Base-by-base conservation (phyloP, 371 early-diverging fungal genomes). In the Paraphysoderma sedebokerense region DNA sequence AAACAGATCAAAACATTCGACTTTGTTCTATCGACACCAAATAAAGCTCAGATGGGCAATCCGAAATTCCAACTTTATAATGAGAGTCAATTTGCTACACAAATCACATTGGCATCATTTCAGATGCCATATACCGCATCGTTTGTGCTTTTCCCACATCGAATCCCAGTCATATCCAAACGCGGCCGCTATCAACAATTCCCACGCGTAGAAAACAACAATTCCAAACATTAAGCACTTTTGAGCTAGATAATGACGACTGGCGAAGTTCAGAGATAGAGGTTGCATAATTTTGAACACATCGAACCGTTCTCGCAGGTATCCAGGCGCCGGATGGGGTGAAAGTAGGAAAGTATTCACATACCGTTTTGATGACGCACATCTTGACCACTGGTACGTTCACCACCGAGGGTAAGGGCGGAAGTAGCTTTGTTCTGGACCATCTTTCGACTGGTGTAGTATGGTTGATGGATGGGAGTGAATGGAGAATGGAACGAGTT, bases 311-410 rank as follows among this genome's bases (percentile, higher is more conserved):
- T 11, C 12, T 26, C 36, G 27, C 35, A 49, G 3, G 5, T 49
- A 23, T 26, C 31, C n/a, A 27, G 5, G 37, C 9, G 12, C 2
- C 34, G 15, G 30, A 27, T 33, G 33, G 12, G 40, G 22, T 8
- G 36, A 23, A 46, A 24, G 31, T 36, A 30, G 29, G 24, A 39
- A 39, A 23, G 29, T 6, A n/a, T 23, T 6, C 26, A 41, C 59
- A 48, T 79, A 92, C 97, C 93, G 76, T 97, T 97, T 65, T 92
- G 91, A 46, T 81, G 66, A 33, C 98, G 81, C 31, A 97, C 87
- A 60, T 87, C 90, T 57, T 82, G 84, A 31, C 98, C 98, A 15
- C 89, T 81, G 48, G 82, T 82, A 47, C 98, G 81, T 58, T 85
- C 76, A 41, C 98, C 98, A 20, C 67, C 66, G 38, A 72, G 61